Evolutionary conservation across 225 moss, liverwort and hornwort species (phyloP), one percentile per base, ranked within the genome.

Genomic region (Pseudoscleropodium purum): DNA sequence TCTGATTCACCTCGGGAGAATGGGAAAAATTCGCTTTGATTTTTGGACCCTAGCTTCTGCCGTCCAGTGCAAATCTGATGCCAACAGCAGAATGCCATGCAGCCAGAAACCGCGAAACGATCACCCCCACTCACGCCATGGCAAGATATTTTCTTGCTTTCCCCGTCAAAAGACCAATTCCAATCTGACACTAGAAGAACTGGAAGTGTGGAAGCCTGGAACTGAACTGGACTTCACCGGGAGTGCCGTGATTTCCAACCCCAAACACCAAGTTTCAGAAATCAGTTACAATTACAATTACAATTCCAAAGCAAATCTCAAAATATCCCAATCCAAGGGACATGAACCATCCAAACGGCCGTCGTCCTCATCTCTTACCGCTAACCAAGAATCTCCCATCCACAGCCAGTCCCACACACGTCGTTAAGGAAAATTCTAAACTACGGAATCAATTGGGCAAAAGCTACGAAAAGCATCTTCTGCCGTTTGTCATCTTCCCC

Each of bases 401-500:
- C 77, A 21, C 59, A 59, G 59, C 27, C 10, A 76, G 51, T 78
- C 64, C 43, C 7, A 18, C 66, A 83, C 82, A 81, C 79, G 90
- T 92, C 90, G 90, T 88, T 34, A 87, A 54, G n/a, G 86, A 64
- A 86, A 83, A 76, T 76, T 60, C 90, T 75, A 62, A 82, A 24
- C 18, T 18, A 66, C 56, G 29, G 88, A 85, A 88, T 85, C 47
- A 20, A 54, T 52, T 6, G 62, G n/a, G n/a, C 31, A n/a, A 81
- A 69, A 85, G 75, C 26, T 19, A n/a, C 52, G 7, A 62, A 77
- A 76, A 84, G 90, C 90, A 92, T 88, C 90, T 92, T n/a, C 67
- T 30, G 47, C 11, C 9, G 51, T 90, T 91, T 91, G 91, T 91
- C 91, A 52, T 67, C 57, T 87, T 91, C 90, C 89, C 13, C 24